Percentiles rank a stretch among this genome's conserved stretches.
These are phyloP conservation scores for Phaeosphaeriaceae sp. DNA, from an alignment of 2,329 filamentous ascomycete genomes.

Conservation along the genomic window DNA sequence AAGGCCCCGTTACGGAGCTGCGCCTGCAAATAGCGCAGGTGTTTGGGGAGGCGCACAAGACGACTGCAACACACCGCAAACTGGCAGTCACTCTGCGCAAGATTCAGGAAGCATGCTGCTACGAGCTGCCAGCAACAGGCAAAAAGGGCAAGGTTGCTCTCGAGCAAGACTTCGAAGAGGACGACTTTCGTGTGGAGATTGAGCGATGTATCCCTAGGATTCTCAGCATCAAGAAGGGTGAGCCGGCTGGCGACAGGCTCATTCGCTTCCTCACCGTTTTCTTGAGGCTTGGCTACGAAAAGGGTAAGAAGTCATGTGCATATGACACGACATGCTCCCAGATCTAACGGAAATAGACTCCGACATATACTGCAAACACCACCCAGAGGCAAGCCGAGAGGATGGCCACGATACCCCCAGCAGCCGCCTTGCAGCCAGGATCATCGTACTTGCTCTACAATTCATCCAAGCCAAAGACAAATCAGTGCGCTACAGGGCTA, in stretches of 20 bases:
- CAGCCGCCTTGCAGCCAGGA: conserved; percentile 75
- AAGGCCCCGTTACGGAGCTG: conserved; percentile 73
- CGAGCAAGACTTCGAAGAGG: conserved; percentile 75
- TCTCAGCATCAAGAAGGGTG: conserved; percentile 89
- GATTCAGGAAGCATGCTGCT: conserved; percentile 83
- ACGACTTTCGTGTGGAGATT: conserved; percentile 87
- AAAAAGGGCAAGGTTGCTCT: conserved; percentile 50
- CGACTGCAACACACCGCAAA: conserved; percentile 88
- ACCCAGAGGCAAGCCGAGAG: conserved; percentile 70
- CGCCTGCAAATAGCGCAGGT: conserved; percentile 72
- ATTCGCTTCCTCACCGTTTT: conserved; percentile 90
- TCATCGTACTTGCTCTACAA: conserved; percentile 76
- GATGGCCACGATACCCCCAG: conserved; percentile 83
- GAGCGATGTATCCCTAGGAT: conserved; percentile 81
- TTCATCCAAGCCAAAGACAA: conserved; percentile 91
- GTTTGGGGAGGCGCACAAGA: conserved; percentile 75
- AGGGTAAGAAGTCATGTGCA: conserved; percentile 29
- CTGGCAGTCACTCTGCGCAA: conserved; percentile 86
- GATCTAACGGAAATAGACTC: conserved; percentile 21
- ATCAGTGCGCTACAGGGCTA: conserved; percentile 85
- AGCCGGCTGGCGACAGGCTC: conserved; percentile 83
- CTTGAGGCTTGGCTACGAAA: conserved; percentile 71
- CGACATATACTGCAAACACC: conserved; percentile 33
- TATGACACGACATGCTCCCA: too few species aligned
- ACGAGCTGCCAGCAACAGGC: conserved; percentile 59